Evolutionary conservation across 2,329 filamentous ascomycete species (phyloP).

Genomic region (Aspergillus vadensis): DNA sequence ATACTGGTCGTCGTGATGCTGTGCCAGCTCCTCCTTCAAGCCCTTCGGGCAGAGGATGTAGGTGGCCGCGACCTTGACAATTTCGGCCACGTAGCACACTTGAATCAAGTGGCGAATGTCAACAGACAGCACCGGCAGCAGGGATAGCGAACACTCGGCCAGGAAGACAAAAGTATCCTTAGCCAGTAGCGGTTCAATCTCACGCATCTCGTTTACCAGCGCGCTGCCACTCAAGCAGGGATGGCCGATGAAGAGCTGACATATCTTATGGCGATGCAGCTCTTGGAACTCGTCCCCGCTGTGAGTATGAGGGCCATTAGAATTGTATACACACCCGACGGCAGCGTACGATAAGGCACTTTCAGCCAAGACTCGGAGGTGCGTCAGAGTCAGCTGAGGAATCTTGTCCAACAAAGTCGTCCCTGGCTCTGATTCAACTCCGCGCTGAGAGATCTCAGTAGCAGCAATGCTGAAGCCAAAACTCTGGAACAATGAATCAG

Average conservation of each 20-base stretch:
- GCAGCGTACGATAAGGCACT: conserved; percentile 84
- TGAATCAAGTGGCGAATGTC: conserved; percentile 79
- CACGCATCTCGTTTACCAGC: conserved; percentile 38
- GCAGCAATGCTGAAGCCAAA: conserved; percentile 85
- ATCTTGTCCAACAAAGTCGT: conserved; percentile 80
- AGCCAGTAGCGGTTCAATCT: conserved; percentile 43
- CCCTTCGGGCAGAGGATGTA: conserved; percentile 49
- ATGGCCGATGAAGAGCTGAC: conserved; percentile 70
- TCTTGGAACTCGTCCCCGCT: conserved; percentile 68
- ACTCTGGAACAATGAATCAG: conserved; percentile 45
- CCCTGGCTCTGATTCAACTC: conserved; percentile 71
- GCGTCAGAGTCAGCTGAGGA: conserved; percentile 78
- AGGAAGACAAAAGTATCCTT: conserved; percentile 62
- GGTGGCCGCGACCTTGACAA: conserved; percentile 74
- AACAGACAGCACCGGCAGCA: conserved; percentile 67
- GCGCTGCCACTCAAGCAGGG: conserved; percentile 39
- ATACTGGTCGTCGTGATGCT: conserved; percentile 32
- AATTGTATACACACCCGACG: conserved; percentile 68
- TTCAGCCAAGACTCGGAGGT: conserved; percentile 84
- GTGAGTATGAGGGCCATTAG: conserved; percentile 57
- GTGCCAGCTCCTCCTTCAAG: conserved; percentile 37
- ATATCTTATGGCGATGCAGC: conserved; percentile 69
- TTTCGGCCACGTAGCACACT: conserved; percentile 86
- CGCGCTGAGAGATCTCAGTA: conserved; percentile 88
- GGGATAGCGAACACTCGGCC: conserved; percentile 72